A percentile compares a stretch with the other conserved stretches of the same genome.
Conservation (phyloP, 148 eudicot genomes). For the Vaccinium darrowii region DNA sequence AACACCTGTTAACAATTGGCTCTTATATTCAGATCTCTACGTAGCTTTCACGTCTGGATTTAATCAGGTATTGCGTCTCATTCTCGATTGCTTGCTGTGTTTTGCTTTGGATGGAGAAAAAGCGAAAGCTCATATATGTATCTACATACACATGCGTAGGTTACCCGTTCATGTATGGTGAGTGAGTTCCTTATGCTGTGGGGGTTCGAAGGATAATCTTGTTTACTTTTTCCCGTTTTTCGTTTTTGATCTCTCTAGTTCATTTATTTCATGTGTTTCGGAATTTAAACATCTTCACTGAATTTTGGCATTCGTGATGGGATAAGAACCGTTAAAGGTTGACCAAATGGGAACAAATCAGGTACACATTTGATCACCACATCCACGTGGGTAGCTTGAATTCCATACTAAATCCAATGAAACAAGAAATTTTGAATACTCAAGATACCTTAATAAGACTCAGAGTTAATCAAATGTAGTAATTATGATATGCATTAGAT, state of each 20-base stretch:
- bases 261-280: not conserved
- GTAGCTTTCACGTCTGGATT: constrained; percentile 9
- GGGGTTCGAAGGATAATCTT: not conserved
- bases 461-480: too few species aligned
- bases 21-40: not conserved
- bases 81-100: constrained; percentile 10
- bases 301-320: not conserved
- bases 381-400: not conserved
- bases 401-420: not conserved
- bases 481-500: not conserved
- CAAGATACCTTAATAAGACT: too few species aligned
- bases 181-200: not conserved
- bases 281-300: not conserved
- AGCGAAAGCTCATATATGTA: not conserved
- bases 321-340: not conserved
- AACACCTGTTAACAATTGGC: not conserved
- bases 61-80: constrained; percentile 16
- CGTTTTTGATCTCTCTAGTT: constrained; percentile 2
- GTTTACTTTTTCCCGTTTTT: not conserved
- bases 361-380: not conserved
- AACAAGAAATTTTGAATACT: not conserved
- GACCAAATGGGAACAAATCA: not conserved
- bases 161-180: not conserved
- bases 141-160: not conserved
- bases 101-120: not conserved